phyloP scores from a whole-genome alignment of 352 stramenopile genomes.

The Phytophthora megakarya region DNA sequence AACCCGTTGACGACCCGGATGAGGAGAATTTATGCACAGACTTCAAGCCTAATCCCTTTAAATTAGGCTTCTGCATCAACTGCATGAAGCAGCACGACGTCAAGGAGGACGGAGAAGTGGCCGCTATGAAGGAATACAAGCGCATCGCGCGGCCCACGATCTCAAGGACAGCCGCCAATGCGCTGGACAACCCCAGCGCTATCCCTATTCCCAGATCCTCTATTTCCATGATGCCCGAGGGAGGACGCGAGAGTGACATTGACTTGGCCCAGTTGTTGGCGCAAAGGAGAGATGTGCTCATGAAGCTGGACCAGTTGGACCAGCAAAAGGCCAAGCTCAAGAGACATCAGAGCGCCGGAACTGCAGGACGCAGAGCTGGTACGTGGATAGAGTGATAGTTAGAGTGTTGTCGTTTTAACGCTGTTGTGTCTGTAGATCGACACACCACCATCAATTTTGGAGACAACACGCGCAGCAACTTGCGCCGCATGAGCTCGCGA shows the following conservation, averaged over 20 bases:
- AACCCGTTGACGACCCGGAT: conserved; percentile 82
- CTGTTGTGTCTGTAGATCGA: conserved; percentile 26
- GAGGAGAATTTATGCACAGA: conserved; percentile 82
- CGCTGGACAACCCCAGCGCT: conserved; percentile 77
- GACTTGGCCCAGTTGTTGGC: conserved; percentile 73
- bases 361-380: conserved; percentile 49
- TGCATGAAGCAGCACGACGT: conserved; percentile 91
- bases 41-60: conserved; percentile 85
- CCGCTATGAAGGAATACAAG: conserved; percentile 80
- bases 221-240: conserved; percentile 36
- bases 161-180: conserved; percentile 75
- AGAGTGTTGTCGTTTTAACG: background rate
- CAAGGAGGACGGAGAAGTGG: conserved; percentile 67
- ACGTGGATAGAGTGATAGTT: conserved; percentile 20
- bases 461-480: conserved; percentile 44
- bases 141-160: conserved; percentile 76
- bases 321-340: conserved; percentile 49
- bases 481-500: conserved; percentile 61
- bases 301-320: conserved; percentile 67
- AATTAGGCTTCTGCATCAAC: conserved; percentile 89
- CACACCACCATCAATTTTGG: conserved; percentile 46
- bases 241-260: conserved; percentile 79
- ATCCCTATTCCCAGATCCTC: conserved; percentile 44
- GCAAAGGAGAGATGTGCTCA: conserved; percentile 79
- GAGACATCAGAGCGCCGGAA: conserved; percentile 41